Percentiles rank a stretch among this genome's conserved stretches.
Evolutionary conservation across 2,329 filamentous ascomycete species (phyloP).

Genomic region (Aspergillus flavus): DNA sequence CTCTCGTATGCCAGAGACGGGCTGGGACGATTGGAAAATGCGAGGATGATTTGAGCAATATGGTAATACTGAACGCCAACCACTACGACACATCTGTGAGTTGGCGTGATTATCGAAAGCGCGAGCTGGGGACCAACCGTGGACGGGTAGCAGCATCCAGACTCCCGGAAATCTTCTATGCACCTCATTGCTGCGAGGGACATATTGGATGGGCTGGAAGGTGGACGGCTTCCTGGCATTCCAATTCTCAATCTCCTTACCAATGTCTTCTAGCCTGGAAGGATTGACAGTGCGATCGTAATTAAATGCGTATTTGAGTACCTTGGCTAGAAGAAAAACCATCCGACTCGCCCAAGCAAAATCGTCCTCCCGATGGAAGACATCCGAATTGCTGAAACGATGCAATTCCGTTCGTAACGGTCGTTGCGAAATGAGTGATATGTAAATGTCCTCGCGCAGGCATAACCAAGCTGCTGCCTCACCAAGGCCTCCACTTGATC

Average conservation of each 20-base stretch:
- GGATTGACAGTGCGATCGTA: slow-evolving; percentile 1
- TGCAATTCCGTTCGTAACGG: slow-evolving; percentile 39
- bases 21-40: slow-evolving; percentile 19
- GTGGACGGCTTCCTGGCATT: slow-evolving; percentile 24
- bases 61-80: slow-evolving; percentile 40
- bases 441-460: slow-evolving; percentile 43
- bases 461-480: slow-evolving; percentile 45
- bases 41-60: slow-evolving; percentile 34
- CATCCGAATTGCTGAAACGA: slow-evolving; percentile 36
- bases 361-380: slow-evolving; percentile 37
- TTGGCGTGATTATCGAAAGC: not conserved
- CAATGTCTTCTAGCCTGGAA: slow-evolving; percentile 5
- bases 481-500: slow-evolving; percentile 40
- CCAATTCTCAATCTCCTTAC: slow-evolving; percentile 26
- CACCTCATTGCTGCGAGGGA: slow-evolving; percentile 22
- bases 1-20: slow-evolving; percentile 21
- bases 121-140: slow-evolving; percentile 19
- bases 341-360: slow-evolving; percentile 41
- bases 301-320: slow-evolving; percentile 26
- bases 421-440: slow-evolving; percentile 36
- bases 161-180: slow-evolving; percentile 32
- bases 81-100: slow-evolving; percentile 20
- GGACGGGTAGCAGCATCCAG: slow-evolving; percentile 36
- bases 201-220: slow-evolving; percentile 30
- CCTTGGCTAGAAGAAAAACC: slow-evolving; percentile 39